These are phyloP conservation scores for Serendipita sp. DNA, from an alignment of 768 basidiomycete species.

Conservation along the genomic window DNA sequence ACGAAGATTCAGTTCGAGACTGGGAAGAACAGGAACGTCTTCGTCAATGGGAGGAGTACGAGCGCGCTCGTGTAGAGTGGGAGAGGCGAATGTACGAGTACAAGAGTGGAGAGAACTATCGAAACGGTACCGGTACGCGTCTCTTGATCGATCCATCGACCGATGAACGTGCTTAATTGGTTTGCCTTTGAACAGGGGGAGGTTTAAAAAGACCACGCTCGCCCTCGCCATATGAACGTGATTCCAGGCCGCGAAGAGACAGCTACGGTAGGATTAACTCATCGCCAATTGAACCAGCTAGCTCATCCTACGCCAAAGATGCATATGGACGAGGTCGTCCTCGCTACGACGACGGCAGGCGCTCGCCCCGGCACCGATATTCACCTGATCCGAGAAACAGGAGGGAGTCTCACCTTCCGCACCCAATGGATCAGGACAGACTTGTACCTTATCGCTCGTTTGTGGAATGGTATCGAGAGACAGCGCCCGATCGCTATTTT, in stretches of 20 bases:
- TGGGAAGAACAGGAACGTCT: conserved; percentile 6
- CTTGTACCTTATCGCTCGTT: conserved; percentile 5
- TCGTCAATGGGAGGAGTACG: conserved; percentile 6
- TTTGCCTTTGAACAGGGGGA: neutral
- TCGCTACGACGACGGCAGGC: neutral
- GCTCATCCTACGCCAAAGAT: neutral
- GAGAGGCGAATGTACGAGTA: conserved; percentile 2
- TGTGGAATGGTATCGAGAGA: neutral
- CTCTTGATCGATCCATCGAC: neutral
- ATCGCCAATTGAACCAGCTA: neutral
- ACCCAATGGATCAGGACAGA: conserved; percentile 6
- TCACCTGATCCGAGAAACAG: neutral
- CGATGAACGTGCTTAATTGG: neutral
- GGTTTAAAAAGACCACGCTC: neutral
- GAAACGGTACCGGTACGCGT: neutral
- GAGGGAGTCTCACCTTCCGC: neutral
- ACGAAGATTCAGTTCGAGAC: neutral
- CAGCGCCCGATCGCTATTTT: neutral
- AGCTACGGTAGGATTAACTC: neutral
- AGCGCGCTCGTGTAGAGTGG: neutral
- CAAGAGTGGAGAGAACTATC: neutral
- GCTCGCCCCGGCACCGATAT: neutral
- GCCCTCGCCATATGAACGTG: neutral
- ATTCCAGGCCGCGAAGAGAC: neutral
- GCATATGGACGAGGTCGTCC: neutral